These are phyloP conservation scores for Neoscytalidium dimidiatum DNA, from an alignment of 2,329 filamentous ascomycete genomes.

Conservation along the genomic window DNA sequence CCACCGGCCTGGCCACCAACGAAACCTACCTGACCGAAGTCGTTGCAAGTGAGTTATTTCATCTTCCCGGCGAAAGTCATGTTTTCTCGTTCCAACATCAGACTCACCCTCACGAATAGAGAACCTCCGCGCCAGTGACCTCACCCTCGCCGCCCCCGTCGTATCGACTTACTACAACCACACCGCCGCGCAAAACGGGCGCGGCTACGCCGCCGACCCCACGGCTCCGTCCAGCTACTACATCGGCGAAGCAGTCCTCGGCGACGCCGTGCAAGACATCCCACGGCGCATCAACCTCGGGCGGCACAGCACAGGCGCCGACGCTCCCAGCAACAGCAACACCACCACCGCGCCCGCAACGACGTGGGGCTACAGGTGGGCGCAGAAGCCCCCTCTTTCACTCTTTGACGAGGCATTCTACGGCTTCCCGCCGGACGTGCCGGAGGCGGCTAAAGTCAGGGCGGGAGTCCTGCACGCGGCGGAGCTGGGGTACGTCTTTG, in stretches of 20 bases:
- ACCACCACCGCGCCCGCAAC: background rate
- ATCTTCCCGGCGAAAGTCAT: too few relatives aligned
- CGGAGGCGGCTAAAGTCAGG: background rate
- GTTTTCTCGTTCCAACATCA: background rate
- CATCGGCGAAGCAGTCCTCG: conserved; percentile 5
- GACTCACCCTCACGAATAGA: background rate
- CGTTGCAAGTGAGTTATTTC: background rate
- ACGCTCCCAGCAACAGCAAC: background rate
- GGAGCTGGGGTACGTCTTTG: conserved; percentile 11
- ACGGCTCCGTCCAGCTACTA: conserved; percentile 7
- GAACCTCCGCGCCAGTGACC: conserved; percentile 1
- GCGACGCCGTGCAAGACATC: conserved; percentile 1
- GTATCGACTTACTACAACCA: conserved; percentile 10
- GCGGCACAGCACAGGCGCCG: background rate
- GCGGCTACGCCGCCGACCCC: conserved; percentile 12
- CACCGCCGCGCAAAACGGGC: background rate
- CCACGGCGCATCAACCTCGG: background rate
- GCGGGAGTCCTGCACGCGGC: conserved; percentile 5
- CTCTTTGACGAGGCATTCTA: background rate
- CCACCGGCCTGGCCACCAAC: background rate
- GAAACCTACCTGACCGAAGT: background rate
- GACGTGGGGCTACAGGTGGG: conserved; percentile 9
- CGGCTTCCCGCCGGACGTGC: background rate
- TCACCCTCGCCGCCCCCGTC: background rate
- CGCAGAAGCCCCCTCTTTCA: background rate